Conservation (phyloP, 2,329 filamentous ascomycete species). For the Neofusicoccum kwambonambiense region DNA sequence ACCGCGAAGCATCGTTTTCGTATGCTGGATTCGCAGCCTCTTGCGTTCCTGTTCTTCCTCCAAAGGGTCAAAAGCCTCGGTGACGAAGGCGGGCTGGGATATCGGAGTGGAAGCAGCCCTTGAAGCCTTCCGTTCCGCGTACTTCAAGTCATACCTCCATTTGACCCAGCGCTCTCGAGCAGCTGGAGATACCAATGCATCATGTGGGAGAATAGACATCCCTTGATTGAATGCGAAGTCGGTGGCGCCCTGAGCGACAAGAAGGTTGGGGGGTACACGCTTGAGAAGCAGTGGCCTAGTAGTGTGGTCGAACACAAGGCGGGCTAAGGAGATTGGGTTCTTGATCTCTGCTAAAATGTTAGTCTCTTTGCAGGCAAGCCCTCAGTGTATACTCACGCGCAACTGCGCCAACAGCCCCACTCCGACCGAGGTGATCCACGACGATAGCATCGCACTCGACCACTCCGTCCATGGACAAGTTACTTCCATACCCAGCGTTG, state of each 20-base stretch:
- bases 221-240: conserved; percentile 82
- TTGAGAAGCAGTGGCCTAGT: conserved; percentile 76
- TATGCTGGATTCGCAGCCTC: conserved; percentile 38
- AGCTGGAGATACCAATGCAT: conserved; percentile 74
- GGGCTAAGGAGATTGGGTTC: conserved; percentile 87
- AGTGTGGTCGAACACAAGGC: conserved; percentile 75
- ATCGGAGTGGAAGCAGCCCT: conserved; percentile 22
- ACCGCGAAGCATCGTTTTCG: conserved; percentile 30
- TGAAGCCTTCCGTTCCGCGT: conserved; percentile 53
- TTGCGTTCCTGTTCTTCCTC: conserved; percentile 35
- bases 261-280: conserved; percentile 86
- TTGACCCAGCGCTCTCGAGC: conserved; percentile 75
- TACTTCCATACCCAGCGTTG: conserved; percentile 94
- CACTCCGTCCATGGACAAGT: conserved; percentile 82
- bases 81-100: background rate
- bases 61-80: conserved; percentile 22
- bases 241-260: conserved; percentile 81
- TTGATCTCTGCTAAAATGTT: conserved; percentile 66
- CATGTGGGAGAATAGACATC: conserved; percentile 70
- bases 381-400: conserved; percentile 64
- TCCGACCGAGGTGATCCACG: conserved; percentile 85
- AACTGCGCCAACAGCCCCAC: conserved; percentile 89
- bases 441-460: conserved; percentile 95
- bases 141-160: conserved; percentile 71
- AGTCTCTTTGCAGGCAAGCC: conserved; percentile 16